These are phyloP conservation scores for Thalassiosira profunda DNA, from an alignment of 108 stramenopile species.

Conservation along the genomic window DNA sequence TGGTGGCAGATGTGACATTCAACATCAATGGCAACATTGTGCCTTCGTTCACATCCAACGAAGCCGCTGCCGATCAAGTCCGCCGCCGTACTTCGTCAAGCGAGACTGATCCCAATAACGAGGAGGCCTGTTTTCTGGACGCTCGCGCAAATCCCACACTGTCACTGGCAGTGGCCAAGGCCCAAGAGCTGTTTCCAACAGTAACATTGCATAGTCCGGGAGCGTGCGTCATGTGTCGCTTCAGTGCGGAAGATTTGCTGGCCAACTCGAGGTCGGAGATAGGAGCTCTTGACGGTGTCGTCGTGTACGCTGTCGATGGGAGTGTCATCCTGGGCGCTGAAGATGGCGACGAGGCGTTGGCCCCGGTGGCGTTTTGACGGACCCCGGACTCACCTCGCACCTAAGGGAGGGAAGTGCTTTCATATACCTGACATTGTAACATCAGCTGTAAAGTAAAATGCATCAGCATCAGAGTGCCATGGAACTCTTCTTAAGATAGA, in stretches of 20 bases:
- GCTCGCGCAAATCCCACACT: slow-evolving; percentile 41
- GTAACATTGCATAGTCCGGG: slow-evolving; percentile 89
- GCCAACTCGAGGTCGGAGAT: slow-evolving; percentile 68
- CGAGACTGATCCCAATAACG: slow-evolving; percentile 5
- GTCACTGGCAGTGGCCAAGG: slow-evolving; percentile 81
- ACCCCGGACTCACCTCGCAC: no score
- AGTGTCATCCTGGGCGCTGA: slow-evolving; percentile 86
- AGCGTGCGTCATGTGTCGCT: slow-evolving; percentile 91
- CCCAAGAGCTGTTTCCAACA: slow-evolving; percentile 94
- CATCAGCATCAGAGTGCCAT: no score
- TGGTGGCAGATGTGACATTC: slow-evolving; percentile 89
- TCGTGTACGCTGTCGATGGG: slow-evolving; percentile 93
- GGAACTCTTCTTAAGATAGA: no score
- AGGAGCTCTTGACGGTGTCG: slow-evolving; percentile 82
- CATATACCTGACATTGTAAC: no score
- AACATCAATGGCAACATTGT: slow-evolving; percentile 82
- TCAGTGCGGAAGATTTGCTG: slow-evolving; percentile 89
- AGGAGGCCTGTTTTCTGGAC: no score
- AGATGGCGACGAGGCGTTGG: no score
- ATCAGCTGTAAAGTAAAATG: no score
- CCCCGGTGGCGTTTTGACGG: no score
- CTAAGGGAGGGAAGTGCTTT: no score
- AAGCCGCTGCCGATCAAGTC: slow-evolving; percentile 10
- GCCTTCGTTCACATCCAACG: slow-evolving; percentile 16
- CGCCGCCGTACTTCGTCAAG: not conserved